Evolutionary conservation across 2,329 filamentous ascomycete genomes (phyloP).

Genomic region (Cercospora sp.): DNA sequence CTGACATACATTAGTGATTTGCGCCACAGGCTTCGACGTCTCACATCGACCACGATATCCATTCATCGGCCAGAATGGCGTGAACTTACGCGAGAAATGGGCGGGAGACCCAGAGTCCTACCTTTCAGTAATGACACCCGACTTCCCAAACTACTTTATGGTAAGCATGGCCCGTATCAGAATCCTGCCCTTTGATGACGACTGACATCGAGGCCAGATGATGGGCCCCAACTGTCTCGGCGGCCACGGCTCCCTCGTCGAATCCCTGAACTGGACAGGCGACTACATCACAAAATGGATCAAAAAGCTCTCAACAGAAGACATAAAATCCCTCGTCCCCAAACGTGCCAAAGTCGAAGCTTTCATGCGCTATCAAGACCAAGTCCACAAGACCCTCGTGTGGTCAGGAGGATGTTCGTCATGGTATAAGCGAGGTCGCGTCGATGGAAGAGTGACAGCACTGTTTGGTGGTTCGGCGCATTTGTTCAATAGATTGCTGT

Average conservation of each 20-base stretch:
- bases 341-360: not conserved
- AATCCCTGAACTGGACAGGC: slow-evolving; percentile 20
- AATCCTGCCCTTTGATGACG: too few species aligned
- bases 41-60: slow-evolving; percentile 34
- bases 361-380: not conserved
- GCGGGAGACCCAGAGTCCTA: slow-evolving; percentile 40
- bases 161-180: not conserved
- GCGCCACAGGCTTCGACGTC: slow-evolving; percentile 41
- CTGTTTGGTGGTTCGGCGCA: not conserved
- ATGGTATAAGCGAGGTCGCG: not conserved
- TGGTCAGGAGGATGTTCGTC: not conserved
- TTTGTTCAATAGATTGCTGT: not conserved
- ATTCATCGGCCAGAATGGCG: slow-evolving; percentile 29
- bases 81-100: slow-evolving; percentile 41
- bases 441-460: not conserved
- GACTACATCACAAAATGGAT: slow-evolving; percentile 47
- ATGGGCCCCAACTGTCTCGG: slow-evolving; percentile 22
- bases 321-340: not conserved
- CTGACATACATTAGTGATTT: slow-evolving; percentile 30
- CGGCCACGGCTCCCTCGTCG: slow-evolving; percentile 21
- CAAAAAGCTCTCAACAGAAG: not conserved
- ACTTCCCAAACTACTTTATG: slow-evolving; percentile 30
- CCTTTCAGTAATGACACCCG: slow-evolving; percentile 28
- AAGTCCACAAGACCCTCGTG: not conserved
- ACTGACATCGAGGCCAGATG: not conserved